Evolutionary conservation across 306 rosid genomes (phyloP).

Genomic region (Carpinus viminea): DNA sequence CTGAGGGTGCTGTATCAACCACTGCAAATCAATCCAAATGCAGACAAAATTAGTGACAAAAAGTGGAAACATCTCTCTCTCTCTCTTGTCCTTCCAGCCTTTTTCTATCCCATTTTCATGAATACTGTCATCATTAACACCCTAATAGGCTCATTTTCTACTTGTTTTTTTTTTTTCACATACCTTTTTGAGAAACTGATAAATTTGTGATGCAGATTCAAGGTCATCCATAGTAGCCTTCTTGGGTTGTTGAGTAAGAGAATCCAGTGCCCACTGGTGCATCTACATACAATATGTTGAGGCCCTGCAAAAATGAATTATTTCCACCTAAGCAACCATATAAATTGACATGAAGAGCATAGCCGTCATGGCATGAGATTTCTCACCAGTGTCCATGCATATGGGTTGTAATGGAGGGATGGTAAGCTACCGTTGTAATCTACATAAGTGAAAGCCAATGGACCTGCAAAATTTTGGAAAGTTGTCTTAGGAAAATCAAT

Average conservation of each 20-base stretch:
- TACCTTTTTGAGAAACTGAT: constrained; percentile 25
- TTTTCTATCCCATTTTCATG: no score
- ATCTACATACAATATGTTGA: constrained; percentile 24
- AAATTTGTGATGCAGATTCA: constrained; percentile 10
- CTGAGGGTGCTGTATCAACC: constrained; percentile 31
- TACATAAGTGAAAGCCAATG: constrained; percentile 15
- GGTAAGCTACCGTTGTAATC: constrained; percentile 29
- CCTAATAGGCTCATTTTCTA: no score
- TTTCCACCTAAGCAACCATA: background rate
- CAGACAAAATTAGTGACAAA: no score
- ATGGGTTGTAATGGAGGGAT: constrained; percentile 23
- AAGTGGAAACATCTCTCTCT: no score
- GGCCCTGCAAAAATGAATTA: background rate
- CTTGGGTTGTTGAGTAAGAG: constrained; percentile 28
- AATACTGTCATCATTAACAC: no score
- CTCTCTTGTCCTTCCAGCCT: no score
- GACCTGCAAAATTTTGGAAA: constrained; percentile 18
- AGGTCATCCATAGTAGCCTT: constrained; percentile 30
- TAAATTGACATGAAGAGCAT: background rate
- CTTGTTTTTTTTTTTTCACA: background rate
- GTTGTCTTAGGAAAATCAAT: background rate
- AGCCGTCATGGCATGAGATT: background rate
- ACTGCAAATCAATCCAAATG: constrained; percentile 14
- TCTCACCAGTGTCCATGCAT: constrained; percentile 28
- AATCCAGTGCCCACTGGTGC: constrained; percentile 35